Conservation (phyloP, 2,329 filamentous ascomycete species). For the Xylaria sp. region DNA sequence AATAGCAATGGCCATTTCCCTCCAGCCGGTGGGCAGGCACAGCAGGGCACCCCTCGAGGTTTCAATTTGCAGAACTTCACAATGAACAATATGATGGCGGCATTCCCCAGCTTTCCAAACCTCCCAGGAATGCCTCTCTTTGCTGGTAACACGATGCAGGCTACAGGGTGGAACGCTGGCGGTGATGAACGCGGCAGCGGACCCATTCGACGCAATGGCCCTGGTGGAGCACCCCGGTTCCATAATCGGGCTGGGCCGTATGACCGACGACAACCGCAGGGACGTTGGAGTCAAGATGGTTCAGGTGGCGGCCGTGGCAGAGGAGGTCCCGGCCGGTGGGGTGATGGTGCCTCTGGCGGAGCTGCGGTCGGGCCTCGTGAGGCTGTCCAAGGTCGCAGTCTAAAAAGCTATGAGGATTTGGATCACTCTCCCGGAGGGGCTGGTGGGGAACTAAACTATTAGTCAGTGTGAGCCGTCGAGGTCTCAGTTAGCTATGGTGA, state of each 20-base stretch:
- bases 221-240: constrained; percentile 58
- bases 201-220: constrained; percentile 71
- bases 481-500: no score
- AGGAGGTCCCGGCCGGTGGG: constrained; percentile 65
- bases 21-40: constrained; percentile 73
- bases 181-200: constrained; percentile 64
- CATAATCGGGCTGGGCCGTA: constrained; percentile 74
- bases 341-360: constrained; percentile 75
- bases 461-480: constrained; percentile 31
- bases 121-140: constrained; percentile 58
- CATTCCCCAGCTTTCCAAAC: constrained; percentile 64
- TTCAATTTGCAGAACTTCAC: constrained; percentile 83
- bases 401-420: constrained; percentile 97
- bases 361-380: constrained; percentile 84
- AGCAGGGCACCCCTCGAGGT: constrained; percentile 84
- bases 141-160: constrained; percentile 49
- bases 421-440: constrained; percentile 80
- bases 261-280: constrained; percentile 68
- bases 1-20: constrained; percentile 97
- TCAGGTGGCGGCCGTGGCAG: constrained; percentile 59
- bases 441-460: constrained; percentile 90
- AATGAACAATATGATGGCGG: constrained; percentile 61
- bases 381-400: constrained; percentile 86
- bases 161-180: constrained; percentile 55
- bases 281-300: constrained; percentile 55